Base-by-base conservation (phyloP, 78 protist genomes). In the Pelomyxa schiedti region DNA sequence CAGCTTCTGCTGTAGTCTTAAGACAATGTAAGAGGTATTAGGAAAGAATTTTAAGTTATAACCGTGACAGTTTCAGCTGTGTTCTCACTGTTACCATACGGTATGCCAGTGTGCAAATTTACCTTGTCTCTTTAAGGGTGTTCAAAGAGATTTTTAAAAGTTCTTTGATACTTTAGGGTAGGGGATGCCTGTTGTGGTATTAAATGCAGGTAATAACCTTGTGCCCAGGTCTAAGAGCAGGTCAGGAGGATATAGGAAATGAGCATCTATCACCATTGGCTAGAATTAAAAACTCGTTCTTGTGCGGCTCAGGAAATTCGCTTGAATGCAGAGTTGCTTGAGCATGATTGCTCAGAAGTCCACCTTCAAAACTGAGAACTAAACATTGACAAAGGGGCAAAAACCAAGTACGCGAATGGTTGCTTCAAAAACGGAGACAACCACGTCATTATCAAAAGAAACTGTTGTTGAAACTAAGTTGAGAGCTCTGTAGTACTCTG, bases 371-470 rank as follows among this genome's bases (percentile, higher is more conserved):
- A n/a, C n/a, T n/a, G n/a, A n/a, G n/a, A n/a, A n/a, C n/a, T n/a
- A n/a, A n/a, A n/a, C n/a, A n/a, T n/a, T n/a, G n/a, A n/a, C n/a
- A n/a, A n/a, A n/a, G n/a, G n/a, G n/a, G n/a, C n/a, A n/a, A n/a
- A n/a, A n/a, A n/a, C n/a, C 91, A 39, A 87, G 67, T 32, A 64
- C 73, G 24, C 91, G 81, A 42, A 87, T 87, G 67, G 24, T 85
- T 22, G 90, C 82, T 74, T 87, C 91, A 41, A 87, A 87, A 3
- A 86, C 87, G 3, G 82, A 75, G 39, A 87, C 91, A 29, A 32
- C 52, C 29, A 68, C 66, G 83, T 16, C 32, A 16, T 47, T 16
- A 16, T 16, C 16, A 32, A 79, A 79, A 16, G 58, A 47, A 22
- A 29, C 40, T 26, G 6, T 43, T 5, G 1, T 7, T 3, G 16